Base-by-base conservation (phyloP, 164 flowering plant species). In the Tetracentron sinense region DNA sequence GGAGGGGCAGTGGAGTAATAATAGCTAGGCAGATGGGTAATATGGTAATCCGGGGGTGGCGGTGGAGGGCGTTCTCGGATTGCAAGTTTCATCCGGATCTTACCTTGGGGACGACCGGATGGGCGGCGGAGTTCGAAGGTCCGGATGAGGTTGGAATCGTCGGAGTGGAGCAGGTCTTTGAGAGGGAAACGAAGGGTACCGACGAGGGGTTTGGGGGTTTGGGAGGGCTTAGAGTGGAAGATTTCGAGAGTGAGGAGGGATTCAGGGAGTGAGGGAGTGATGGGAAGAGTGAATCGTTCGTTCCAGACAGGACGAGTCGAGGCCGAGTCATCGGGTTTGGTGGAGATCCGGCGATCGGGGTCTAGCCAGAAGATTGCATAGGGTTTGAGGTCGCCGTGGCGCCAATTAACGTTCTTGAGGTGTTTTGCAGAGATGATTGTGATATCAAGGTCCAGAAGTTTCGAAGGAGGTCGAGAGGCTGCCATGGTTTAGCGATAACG, bases 41-140 rank as follows among this genome's bases (percentile, higher is more conserved):
- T 35, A 21, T 77, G 79, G 78, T 78, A 79, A 75, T 81, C 86
- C 0, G 76, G 76, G 33, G 71, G 47, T 11, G 64, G 73, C 1
- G 74, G 75, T 15, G 65, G 15, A 0, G 82, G 85, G 14, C 86
- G 84, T 49, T 81, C 90, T 0, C 78, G 76, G 27, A 89, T 12
- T 23, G 77, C 73, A 26, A 89, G 73, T 61, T 83, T 89, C 2
- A 92, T 23, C 12, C 82, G 72, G 76, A 89, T 81, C 81, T 84
- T 87, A 0, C 97, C 97, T 26, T 92, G 97, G 21, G 90, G 94
- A 12, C 97, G 90, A 17, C 97, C 97, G 17, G 94, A 92, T 19
- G 92, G 90, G 19, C 94, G 89, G 25, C 71, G 74, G 48, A 92
- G 82, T 54, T 83, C 82, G 58, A 89, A 74, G 20, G 76, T 60